Evolutionary conservation across 345 rosid species (phyloP).

Genomic region (Gossypium australe): DNA sequence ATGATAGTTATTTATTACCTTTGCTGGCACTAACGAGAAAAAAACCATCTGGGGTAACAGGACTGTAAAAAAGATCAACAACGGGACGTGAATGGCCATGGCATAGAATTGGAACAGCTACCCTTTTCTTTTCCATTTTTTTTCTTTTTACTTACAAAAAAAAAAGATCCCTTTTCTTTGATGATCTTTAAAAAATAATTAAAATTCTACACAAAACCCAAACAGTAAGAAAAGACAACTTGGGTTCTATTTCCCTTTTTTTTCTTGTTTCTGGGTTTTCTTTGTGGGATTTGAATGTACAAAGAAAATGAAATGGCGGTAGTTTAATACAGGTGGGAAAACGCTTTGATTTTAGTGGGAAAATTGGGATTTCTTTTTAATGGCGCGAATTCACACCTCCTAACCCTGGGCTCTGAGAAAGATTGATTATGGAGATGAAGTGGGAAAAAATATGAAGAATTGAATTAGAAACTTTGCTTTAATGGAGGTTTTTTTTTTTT

Average conservation of each 20-base stretch:
- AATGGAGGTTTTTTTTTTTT: too few relatives aligned
- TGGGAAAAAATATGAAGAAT: too few relatives aligned
- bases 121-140: constrained; percentile 42
- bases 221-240: background rate
- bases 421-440: background rate
- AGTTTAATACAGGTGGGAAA: constrained; percentile 16
- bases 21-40: constrained; percentile 82
- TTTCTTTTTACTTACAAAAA: background rate
- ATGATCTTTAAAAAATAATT: background rate
- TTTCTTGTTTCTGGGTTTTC: background rate
- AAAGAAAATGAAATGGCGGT: constrained; percentile 13
- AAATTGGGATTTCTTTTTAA: background rate
- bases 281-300: background rate
- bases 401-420: constrained; percentile 21
- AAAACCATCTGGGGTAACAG: constrained; percentile 77
- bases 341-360: background rate
- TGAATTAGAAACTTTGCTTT: background rate
- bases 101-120: constrained; percentile 65
- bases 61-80: constrained; percentile 70
- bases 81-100: constrained; percentile 89
- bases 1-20: constrained; percentile 28
- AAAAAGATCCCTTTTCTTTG: background rate
- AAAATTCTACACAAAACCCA: background rate
- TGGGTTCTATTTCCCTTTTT: too few relatives aligned
- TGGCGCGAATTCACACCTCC: constrained; percentile 15